Conservation (phyloP, 805 yeast species). For the Candida parachauliodes region DNA sequence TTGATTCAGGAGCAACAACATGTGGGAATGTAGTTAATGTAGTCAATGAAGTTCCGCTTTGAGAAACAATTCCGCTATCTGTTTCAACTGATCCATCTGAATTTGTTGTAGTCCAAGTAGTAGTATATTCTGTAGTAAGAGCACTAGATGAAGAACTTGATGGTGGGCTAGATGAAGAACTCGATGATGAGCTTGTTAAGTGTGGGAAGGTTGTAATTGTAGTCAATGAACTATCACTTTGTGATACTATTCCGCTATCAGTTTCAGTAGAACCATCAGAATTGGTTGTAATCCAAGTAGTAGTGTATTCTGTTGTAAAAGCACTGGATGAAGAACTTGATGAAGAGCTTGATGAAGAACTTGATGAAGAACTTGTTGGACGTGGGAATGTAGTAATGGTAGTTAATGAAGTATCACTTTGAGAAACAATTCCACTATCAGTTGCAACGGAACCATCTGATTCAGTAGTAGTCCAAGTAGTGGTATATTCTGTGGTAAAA, state of each 20-base stretch:
- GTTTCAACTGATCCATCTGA: constrained; percentile 10
- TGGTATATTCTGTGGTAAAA: constrained; percentile 2
- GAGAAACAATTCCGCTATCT: constrained; percentile 12
- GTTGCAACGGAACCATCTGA: constrained; percentile 11
- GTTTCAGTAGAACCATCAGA: constrained; percentile 10
- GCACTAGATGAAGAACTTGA: constrained; percentile 1
- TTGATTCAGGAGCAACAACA: too few relatives aligned
- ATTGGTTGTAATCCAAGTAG: constrained; percentile 12
- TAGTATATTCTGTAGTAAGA: constrained; percentile 3
- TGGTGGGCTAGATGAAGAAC: too few relatives aligned
- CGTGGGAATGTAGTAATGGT: constrained; percentile 6
- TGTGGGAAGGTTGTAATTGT: constrained; percentile 6
- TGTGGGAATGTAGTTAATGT: constrained; percentile 5
- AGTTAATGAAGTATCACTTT: constrained; percentile 4
- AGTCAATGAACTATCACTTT: constrained; percentile 3
- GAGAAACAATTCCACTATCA: constrained; percentile 13
- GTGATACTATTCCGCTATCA: constrained; percentile 12
- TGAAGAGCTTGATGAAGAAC: too few relatives aligned
- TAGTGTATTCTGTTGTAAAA: constrained; percentile 2
- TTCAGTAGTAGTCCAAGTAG: constrained; percentile 12
- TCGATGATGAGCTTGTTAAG: not conserved
- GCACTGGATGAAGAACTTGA: not conserved
- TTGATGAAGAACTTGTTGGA: not conserved
- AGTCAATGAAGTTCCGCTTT: constrained; percentile 2
- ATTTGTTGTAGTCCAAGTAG: constrained; percentile 12